These are phyloP conservation scores for Microbotryum intermedium DNA, from an alignment of 1,284 basidiomycete genomes.

Conservation along the genomic window DNA sequence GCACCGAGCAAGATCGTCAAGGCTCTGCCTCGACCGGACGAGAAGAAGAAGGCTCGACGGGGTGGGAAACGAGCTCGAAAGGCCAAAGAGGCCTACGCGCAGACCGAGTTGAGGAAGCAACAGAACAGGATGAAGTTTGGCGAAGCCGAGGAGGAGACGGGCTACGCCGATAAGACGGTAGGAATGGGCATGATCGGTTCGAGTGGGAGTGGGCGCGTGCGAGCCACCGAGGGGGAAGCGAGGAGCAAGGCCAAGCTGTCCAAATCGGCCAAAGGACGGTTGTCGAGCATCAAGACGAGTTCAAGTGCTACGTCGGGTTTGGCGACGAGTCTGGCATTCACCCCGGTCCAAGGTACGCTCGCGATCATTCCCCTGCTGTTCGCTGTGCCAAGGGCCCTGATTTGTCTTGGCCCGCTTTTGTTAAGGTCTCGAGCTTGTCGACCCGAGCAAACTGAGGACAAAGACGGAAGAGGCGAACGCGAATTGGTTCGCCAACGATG, in stretches of 20 bases:
- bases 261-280: conserved; percentile 83
- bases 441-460: conserved; percentile 36
- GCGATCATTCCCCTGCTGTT: conserved; percentile 3
- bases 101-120: conserved; percentile 91
- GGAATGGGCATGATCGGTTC: conserved; percentile 94
- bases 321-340: conserved; percentile 84
- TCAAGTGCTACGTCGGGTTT: conserved; percentile 64
- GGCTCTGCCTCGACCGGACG: conserved; percentile 90
- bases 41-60: conserved; percentile 82
- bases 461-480: conserved; percentile 38
- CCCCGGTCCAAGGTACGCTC: conserved; percentile 78
- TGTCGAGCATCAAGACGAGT: conserved; percentile 41
- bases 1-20: conserved; percentile 90
- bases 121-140: conserved; percentile 97
- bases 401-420: background rate
- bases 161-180: conserved; percentile 91
- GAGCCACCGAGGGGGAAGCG: conserved; percentile 73
- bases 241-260: conserved; percentile 91
- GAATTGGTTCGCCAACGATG: conserved; percentile 40
- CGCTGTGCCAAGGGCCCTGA: background rate
- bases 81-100: conserved; percentile 91
- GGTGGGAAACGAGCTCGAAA: conserved; percentile 93
- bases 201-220: conserved; percentile 65
- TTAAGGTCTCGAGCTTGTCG: conserved; percentile 40
- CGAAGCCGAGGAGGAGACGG: conserved; percentile 89